Conservation (phyloP, 495 filamentous ascomycete genomes). For the Acidiella bohemica region DNA sequence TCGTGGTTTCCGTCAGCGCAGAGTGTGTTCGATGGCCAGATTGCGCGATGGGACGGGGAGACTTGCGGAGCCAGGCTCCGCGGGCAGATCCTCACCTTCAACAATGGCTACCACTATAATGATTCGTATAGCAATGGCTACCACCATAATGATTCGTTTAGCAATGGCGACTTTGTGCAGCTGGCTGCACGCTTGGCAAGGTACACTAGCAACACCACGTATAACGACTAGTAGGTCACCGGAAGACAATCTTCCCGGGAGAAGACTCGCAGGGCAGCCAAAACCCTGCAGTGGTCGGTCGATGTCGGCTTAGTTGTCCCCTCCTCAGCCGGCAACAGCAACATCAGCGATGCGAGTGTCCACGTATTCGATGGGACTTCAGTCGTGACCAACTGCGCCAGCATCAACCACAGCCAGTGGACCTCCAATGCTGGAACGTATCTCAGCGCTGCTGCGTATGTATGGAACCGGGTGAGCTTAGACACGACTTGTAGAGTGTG, state of each 20-base stretch:
- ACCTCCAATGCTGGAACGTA: constrained; percentile 5
- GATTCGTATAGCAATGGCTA: constrained; percentile 54
- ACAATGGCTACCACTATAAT: constrained; percentile 57
- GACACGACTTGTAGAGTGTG: not conserved
- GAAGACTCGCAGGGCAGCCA: too few relatives aligned
- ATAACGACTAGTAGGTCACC: too few relatives aligned
- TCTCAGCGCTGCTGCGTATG: constrained; percentile 14
- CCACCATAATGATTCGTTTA: constrained; percentile 64
- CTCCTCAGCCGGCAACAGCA: constrained; percentile 8
- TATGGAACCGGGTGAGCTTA: constrained; percentile 9
- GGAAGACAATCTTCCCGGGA: too few relatives aligned
- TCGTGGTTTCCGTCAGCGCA: constrained; percentile 22
- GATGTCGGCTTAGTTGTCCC: constrained; percentile 39
- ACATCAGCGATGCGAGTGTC: constrained; percentile 43
- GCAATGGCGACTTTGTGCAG: constrained; percentile 70
- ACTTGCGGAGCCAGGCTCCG: constrained; percentile 33
- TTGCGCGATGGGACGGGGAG: constrained; percentile 41
- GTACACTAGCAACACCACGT: constrained; percentile 61
- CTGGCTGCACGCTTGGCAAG: constrained; percentile 60
- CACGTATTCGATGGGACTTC: constrained; percentile 52
- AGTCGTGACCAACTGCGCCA: constrained; percentile 38
- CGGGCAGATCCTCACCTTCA: constrained; percentile 78
- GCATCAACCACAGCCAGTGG: constrained; percentile 26
- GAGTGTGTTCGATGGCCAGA: constrained; percentile 23
- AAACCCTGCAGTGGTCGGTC: constrained; percentile 55